Conservation (phyloP, 352 stramenopile species). For the Phytophthora quininea region DNA sequence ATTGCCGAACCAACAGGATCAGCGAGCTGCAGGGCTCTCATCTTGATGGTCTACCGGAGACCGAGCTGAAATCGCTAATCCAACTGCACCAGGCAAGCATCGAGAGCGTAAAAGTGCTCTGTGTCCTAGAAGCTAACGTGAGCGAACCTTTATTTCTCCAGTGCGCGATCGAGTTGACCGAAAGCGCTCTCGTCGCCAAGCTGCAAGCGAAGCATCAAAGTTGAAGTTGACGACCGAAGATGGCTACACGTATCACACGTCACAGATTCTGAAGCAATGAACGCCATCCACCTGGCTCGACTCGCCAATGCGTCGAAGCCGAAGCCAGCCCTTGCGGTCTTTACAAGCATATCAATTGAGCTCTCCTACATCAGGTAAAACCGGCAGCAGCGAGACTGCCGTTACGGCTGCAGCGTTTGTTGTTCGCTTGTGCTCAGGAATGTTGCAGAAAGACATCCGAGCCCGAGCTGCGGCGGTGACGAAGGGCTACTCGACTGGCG, state of each 20-base stretch:
- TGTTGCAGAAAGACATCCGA: too few relatives aligned
- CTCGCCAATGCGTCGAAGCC: too few relatives aligned
- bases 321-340: too few relatives aligned
- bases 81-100: constrained; percentile 59
- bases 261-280: constrained; percentile 39
- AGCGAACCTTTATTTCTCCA: constrained; percentile 15
- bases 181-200: constrained; percentile 59
- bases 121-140: constrained; percentile 3
- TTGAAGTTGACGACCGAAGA: constrained; percentile 5
- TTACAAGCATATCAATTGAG: too few relatives aligned
- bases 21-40: constrained; percentile 47
- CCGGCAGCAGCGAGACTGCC: too few relatives aligned
- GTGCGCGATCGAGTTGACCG: constrained; percentile 57
- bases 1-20: constrained; percentile 33
- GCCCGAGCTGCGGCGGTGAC: too few relatives aligned
- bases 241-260: constrained; percentile 31
- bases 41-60: constrained; percentile 41
- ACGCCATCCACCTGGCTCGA: background rate
- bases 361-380: too few relatives aligned
- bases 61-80: constrained; percentile 61
- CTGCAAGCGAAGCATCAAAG: constrained; percentile 43
- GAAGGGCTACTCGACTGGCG: background rate
- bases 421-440: too few relatives aligned
- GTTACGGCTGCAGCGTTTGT: too few relatives aligned
- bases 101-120: background rate